These are phyloP conservation scores for Torrubiella hemipterigena DNA, from an alignment of 2,329 filamentous ascomycete genomes.

Conservation along the genomic window DNA sequence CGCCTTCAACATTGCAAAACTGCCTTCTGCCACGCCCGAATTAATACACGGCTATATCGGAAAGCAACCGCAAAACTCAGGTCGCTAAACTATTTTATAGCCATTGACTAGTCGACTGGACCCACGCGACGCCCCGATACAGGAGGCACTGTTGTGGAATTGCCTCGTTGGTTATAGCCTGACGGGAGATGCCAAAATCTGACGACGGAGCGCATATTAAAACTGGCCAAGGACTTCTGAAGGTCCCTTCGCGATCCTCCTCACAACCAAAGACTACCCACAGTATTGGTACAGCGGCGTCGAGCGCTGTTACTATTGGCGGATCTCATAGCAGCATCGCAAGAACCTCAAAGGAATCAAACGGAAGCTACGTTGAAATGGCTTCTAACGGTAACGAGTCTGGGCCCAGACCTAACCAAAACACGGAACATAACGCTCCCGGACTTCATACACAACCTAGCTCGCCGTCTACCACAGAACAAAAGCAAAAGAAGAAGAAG, in stretches of 20 bases:
- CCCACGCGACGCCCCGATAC: too few relatives aligned
- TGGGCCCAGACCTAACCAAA: slow-evolving; percentile 48
- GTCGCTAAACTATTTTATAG: too few relatives aligned
- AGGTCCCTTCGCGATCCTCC: slow-evolving; percentile 50
- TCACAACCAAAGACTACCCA: slow-evolving; percentile 45
- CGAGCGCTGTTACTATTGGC: slow-evolving; percentile 47
- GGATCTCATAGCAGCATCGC: slow-evolving; percentile 53
- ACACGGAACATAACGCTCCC: slow-evolving; percentile 38
- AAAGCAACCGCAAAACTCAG: too few relatives aligned
- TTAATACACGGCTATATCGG: too few relatives aligned
- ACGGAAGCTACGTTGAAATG: slow-evolving; percentile 49
- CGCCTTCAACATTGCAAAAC: too few relatives aligned
- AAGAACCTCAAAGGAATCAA: slow-evolving; percentile 53
- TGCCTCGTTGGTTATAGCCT: too few relatives aligned
- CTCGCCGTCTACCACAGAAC: slow-evolving; percentile 34
- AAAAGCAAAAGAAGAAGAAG: slow-evolving; percentile 42
- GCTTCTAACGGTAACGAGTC: slow-evolving; percentile 56
- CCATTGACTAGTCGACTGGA: too few relatives aligned
- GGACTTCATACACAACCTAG: slow-evolving; percentile 37
- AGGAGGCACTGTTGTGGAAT: too few relatives aligned
- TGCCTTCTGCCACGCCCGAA: too few relatives aligned
- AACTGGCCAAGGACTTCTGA: slow-evolving; percentile 39
- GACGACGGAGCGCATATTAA: slow-evolving; percentile 31
- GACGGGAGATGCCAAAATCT: too few relatives aligned
- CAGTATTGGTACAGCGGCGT: slow-evolving; percentile 45